Evolutionary conservation across 2,329 filamentous ascomycete species (phyloP).

Genomic region (Fusarium scirpi): DNA sequence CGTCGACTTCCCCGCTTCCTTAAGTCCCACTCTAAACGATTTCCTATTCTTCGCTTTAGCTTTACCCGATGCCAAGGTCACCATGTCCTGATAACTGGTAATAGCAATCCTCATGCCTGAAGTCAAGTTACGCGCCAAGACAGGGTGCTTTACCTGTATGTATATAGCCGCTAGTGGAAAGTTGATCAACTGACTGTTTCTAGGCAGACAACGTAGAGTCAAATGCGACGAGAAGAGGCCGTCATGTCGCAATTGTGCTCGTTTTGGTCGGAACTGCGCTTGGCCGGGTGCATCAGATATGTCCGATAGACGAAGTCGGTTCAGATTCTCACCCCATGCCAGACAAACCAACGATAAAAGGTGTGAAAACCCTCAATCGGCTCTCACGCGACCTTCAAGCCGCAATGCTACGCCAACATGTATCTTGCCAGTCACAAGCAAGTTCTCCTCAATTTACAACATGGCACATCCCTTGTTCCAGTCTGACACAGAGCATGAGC

Average conservation of each 20-base stretch:
- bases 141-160: background rate
- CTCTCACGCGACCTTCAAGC: too few relatives aligned
- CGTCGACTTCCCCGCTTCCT: background rate
- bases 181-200: background rate
- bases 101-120: background rate
- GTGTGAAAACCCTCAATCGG: too few relatives aligned
- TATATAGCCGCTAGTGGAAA: background rate
- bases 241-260: constrained; percentile 9
- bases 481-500: background rate
- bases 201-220: constrained; percentile 4
- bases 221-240: constrained; percentile 14
- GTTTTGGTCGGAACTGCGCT: background rate
- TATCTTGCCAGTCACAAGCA: too few relatives aligned
- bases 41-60: background rate
- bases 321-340: background rate
- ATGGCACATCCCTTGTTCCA: background rate
- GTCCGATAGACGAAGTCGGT: background rate
- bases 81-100: too few relatives aligned
- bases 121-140: background rate
- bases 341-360: background rate
- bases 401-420: too few relatives aligned
- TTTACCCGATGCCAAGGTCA: background rate
- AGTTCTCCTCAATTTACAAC: too few relatives aligned
- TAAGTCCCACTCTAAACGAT: background rate
- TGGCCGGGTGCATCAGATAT: background rate